A percentile compares a stretch with the other conserved stretches of the same genome.
Conservation (phyloP, 805 yeast species). For the Starmerella scarabaei region DNA sequence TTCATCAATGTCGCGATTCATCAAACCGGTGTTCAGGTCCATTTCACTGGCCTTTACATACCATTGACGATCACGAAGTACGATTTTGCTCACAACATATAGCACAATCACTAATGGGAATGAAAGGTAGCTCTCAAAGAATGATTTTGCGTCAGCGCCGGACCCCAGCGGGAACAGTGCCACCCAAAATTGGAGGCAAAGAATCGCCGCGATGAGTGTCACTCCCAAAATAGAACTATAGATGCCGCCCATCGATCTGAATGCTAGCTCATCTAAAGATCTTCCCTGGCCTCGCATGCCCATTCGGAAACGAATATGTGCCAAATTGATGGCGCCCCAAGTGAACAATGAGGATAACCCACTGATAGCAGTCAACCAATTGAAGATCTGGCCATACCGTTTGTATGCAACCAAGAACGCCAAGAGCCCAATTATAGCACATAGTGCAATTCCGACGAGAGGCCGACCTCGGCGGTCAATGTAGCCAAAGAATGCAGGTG, state of each 20-base stretch:
- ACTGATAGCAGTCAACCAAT: constrained; percentile 54
- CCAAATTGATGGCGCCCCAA: constrained; percentile 47
- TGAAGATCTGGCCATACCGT: constrained; percentile 42
- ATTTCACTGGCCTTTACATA: constrained; percentile 37
- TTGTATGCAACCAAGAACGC: constrained; percentile 46
- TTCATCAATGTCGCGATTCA: constrained; percentile 32
- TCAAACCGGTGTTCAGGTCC: constrained; percentile 53
- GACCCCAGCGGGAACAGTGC: constrained; percentile 53
- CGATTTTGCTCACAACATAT: constrained; percentile 40
- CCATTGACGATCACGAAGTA: constrained; percentile 22
- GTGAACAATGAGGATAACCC: constrained; percentile 51
- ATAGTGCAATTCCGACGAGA: constrained; percentile 39
- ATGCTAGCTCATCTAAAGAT: constrained; percentile 48
- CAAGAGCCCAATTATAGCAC: constrained; percentile 42
- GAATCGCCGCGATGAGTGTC: constrained; percentile 36
- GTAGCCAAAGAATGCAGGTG: constrained; percentile 49
- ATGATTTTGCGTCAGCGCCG: constrained; percentile 34
- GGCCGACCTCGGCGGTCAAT: constrained; percentile 70
- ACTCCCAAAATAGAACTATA: constrained; percentile 44
- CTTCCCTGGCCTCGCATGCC: constrained; percentile 53
- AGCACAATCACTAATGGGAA: constrained; percentile 47
- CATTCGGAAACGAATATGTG: constrained; percentile 51
- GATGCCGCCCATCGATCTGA: constrained; percentile 48
- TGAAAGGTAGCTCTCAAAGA: constrained; percentile 57
- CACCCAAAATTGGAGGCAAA: constrained; percentile 63